phyloP scores from a whole-genome alignment of 1,139 yeast species.

The Taphrina communis region DNA sequence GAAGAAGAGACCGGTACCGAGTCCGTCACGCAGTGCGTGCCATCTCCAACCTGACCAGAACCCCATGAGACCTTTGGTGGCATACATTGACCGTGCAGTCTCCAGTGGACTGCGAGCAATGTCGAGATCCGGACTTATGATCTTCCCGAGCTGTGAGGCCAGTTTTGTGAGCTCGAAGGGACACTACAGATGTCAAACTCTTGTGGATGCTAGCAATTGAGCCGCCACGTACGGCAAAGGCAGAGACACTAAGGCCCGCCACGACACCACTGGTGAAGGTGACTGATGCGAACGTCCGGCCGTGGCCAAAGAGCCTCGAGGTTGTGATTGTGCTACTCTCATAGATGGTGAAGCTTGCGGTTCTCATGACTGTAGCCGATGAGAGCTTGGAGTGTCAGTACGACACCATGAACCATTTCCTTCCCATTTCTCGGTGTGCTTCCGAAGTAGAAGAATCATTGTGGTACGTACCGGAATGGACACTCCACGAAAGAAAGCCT shows the following conservation, averaged over 20 bases:
- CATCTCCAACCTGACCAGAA: slow-evolving; percentile 74
- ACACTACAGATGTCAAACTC: slow-evolving; percentile 63
- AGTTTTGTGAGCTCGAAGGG: slow-evolving; percentile 87
- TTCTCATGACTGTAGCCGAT: slow-evolving; percentile 68
- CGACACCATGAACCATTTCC: neutral
- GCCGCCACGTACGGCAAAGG: slow-evolving; percentile 59
- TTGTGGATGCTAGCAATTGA: neutral
- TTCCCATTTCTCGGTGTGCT: neutral
- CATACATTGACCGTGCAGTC: slow-evolving; percentile 52
- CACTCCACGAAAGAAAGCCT: slow-evolving; percentile 78
- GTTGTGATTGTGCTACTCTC: slow-evolving; percentile 61
- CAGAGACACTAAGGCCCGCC: slow-evolving; percentile 44
- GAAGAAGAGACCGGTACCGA: slow-evolving; percentile 76
- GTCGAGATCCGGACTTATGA: slow-evolving; percentile 52
- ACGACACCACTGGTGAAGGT: slow-evolving; percentile 39
- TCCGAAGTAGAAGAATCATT: neutral
- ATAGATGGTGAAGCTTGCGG: slow-evolving; percentile 71
- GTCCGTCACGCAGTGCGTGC: slow-evolving; percentile 68
- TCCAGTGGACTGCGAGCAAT: slow-evolving; percentile 24
- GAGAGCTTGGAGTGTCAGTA: slow-evolving; percentile 52
- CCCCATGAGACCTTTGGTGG: slow-evolving; percentile 65
- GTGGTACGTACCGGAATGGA: slow-evolving; percentile 60
- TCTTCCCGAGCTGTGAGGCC: slow-evolving; percentile 69
- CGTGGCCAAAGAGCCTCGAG: slow-evolving; percentile 11
- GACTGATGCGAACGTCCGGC: slow-evolving; percentile 30